Base-by-base conservation (phyloP, 768 basidiomycete species). In the Amanita jacksonii region DNA sequence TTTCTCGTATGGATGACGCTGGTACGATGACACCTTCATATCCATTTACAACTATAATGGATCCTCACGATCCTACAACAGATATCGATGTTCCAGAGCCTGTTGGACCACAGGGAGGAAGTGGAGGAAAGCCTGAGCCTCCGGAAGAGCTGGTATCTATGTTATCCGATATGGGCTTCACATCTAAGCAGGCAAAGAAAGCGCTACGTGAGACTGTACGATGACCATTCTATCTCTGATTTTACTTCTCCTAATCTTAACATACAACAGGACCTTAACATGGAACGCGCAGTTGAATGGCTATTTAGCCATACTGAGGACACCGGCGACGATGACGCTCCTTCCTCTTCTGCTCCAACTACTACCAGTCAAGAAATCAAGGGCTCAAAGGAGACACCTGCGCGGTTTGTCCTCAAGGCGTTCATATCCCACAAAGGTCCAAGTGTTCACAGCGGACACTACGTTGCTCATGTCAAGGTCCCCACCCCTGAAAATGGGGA, bases 351-450 rank as follows among this genome's bases (percentile, higher is more conserved):
- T 27, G 20, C 43, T 38, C 3, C 28, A 6, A 23, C 44, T 23
- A 13, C 23, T 6, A 22, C 43, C 3, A 30, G 9, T 6, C 33
- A 35, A 16, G 15, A 25, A 43, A 27, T n/a, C 23, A 25, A 24
- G 15, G 88, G 89, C 16, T 72, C 77, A 22, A 64, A 66, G 2
- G 53, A 55, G 2, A 68, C 90, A 0, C 93, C 93, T 0, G 90
- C 81, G 4, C 63, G 65, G 10, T 99, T 89, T 65, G 66, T 68
- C 22, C 74, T 99, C 22, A 86, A 91, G 57, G 91, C 88, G 7
- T 99, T 98, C 67, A 80, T 99, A 55, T 96, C 92, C 39, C 94
- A 99, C 69, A 98, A 96, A 56, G 93, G 94, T 0, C 86, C 88
- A 0, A 92, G 88, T 0, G 90, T 93, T 19, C 94, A 97, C 57